Evolutionary conservation across 2,329 filamentous ascomycete species (phyloP).

Genomic region (Balansia obtecta): DNA sequence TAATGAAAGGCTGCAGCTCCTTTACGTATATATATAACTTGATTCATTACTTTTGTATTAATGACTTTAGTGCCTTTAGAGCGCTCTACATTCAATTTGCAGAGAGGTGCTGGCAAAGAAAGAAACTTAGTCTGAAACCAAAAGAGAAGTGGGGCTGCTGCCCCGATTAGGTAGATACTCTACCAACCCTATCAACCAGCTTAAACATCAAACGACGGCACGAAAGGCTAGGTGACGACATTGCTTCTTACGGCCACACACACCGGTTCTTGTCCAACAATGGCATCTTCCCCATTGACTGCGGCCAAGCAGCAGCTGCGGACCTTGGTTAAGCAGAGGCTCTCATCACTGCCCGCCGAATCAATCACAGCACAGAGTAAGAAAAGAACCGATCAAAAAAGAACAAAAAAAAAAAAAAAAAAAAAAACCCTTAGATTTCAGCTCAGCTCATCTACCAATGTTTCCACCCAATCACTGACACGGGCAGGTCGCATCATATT

Average conservation of each 20-base stretch:
- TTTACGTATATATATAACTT: too few relatives aligned
- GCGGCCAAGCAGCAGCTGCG: slow-evolving; percentile 68
- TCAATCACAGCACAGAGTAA: slow-evolving; percentile 59
- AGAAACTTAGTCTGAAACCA: too few relatives aligned
- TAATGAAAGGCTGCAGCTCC: too few relatives aligned
- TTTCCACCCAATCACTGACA: neutral
- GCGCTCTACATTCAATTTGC: too few relatives aligned
- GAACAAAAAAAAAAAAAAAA: too few relatives aligned
- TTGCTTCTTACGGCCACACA: neutral
- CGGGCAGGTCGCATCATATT: slow-evolving; percentile 53
- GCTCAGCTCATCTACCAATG: neutral
- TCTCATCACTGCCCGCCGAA: slow-evolving; percentile 50
- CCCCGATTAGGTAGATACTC: too few relatives aligned
- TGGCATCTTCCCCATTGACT: slow-evolving; percentile 5
- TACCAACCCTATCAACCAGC: too few relatives aligned
- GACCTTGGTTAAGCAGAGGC: slow-evolving; percentile 51
- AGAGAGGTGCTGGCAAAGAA: too few relatives aligned
- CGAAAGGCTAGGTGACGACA: neutral
- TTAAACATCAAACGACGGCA: neutral
- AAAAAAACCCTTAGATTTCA: neutral
- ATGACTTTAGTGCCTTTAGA: too few relatives aligned
- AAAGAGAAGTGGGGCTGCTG: too few relatives aligned
- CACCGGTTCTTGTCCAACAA: neutral
- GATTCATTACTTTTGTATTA: too few relatives aligned
- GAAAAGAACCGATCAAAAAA: slow-evolving; percentile 18